Evolutionary conservation across 2,329 filamentous ascomycete genomes (phyloP).

Genomic region (Fusarium acutatum): DNA sequence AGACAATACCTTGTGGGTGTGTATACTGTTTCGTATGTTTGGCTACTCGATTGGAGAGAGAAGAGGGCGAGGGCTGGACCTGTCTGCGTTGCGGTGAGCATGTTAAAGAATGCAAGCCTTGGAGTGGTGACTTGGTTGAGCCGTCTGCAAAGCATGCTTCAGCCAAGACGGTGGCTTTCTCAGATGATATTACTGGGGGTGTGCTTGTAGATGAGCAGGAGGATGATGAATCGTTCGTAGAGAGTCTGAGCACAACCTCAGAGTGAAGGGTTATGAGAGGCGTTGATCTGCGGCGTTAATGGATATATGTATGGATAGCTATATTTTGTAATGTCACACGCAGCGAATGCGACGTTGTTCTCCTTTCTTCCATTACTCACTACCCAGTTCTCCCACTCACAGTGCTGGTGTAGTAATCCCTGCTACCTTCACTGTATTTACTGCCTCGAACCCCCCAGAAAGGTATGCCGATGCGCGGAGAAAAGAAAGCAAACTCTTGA

Average conservation of each 20-base stretch:
- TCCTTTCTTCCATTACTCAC: neutral
- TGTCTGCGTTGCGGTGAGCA: conserved; percentile 88
- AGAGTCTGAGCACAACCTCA: conserved; percentile 36
- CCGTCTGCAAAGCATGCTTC: conserved; percentile 53
- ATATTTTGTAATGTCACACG: conserved; percentile 23
- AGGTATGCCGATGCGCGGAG: neutral
- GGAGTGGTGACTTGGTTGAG: conserved; percentile 88
- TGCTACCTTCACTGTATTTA: neutral
- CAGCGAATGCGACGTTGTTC: neutral
- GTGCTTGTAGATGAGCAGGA: conserved; percentile 43
- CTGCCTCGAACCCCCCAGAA: neutral
- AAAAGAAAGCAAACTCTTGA: neutral
- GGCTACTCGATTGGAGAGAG: conserved; percentile 86
- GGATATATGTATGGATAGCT: neutral
- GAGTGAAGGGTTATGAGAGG: conserved; percentile 5
- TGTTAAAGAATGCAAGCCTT: conserved; percentile 87
- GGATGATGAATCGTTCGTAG: conserved; percentile 32
- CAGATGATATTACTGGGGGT: conserved; percentile 59
- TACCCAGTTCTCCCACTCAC: neutral
- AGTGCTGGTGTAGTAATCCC: neutral
- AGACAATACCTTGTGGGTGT: conserved; percentile 87
- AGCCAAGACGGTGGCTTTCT: conserved; percentile 70
- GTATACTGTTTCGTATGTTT: conserved; percentile 97
- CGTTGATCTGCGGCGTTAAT: neutral
- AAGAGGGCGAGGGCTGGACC: conserved; percentile 93